Percentiles rank a stretch among this genome's conserved stretches.
Evolutionary conservation across 2,329 filamentous ascomycete genomes (phyloP).

Genomic region (Trichophyton simii): DNA sequence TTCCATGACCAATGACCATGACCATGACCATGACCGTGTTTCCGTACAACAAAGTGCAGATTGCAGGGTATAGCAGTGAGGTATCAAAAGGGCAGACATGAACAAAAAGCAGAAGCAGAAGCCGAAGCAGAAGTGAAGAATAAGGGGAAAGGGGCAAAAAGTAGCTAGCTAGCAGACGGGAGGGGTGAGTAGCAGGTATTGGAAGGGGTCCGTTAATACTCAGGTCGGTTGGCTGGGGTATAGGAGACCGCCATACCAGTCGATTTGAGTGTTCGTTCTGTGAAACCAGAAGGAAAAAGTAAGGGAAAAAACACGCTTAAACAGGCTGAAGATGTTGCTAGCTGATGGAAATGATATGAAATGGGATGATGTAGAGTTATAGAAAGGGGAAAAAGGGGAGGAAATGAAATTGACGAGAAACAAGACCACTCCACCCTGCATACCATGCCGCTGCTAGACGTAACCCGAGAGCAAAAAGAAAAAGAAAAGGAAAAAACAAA

Average conservation of each 20-base stretch:
- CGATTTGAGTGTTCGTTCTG: too few species aligned
- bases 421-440: slow-evolving; percentile 2
- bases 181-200: background rate
- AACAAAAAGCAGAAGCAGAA: background rate
- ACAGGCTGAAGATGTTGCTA: too few species aligned
- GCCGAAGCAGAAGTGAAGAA: background rate
- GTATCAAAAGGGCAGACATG: background rate
- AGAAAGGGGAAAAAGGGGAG: background rate
- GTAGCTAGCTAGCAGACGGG: background rate
- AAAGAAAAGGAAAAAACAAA: too few species aligned
- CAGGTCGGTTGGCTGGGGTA: too few species aligned
- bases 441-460: slow-evolving; percentile 5
- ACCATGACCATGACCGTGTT: background rate
- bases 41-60: background rate
- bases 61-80: background rate
- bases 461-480: background rate
- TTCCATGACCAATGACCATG: slow-evolving; percentile 2
- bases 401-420: background rate
- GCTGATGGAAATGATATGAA: too few species aligned
- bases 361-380: background rate
- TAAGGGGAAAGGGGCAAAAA: background rate
- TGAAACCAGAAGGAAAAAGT: too few species aligned
- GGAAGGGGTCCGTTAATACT: background rate
- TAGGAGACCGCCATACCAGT: too few species aligned
- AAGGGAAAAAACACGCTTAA: too few species aligned